Conservation (phyloP, 2,329 filamentous ascomycete genomes). For the Nemania abortiva region DNA sequence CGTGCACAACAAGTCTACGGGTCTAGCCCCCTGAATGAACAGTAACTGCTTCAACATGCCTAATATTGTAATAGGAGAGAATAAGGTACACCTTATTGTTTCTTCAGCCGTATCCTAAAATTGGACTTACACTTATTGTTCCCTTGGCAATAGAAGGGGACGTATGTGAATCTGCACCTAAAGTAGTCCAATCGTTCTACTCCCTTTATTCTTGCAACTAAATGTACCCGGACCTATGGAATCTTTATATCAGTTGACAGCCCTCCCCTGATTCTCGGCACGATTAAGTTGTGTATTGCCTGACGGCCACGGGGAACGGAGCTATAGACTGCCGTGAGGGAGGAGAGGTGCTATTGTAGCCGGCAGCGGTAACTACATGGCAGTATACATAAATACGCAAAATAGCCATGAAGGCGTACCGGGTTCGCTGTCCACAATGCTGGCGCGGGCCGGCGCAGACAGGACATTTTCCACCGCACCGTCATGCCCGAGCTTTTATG, state of each 20-base stretch:
- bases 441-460: neutral
- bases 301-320: neutral
- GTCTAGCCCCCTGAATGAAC: neutral
- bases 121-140: too few species aligned
- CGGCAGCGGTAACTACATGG: neutral
- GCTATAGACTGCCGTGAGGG: too few species aligned
- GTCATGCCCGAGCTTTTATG: neutral
- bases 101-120: too few species aligned
- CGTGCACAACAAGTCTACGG: neutral
- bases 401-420: neutral
- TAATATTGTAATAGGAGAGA: too few species aligned
- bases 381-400: neutral
- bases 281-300: neutral
- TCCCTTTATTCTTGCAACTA: neutral
- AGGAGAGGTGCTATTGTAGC: neutral
- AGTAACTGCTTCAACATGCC: neutral
- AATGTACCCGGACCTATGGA: neutral
- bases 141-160: neutral
- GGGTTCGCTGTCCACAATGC: neutral
- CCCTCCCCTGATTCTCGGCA: neutral
- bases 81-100: too few species aligned
- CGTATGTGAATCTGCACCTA: slow-evolving; percentile 4
- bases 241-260: neutral
- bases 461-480: neutral
- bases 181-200: neutral